A percentile compares a stretch with the other conserved stretches of the same genome.
These are phyloP conservation scores for Emericellopsis cladophorae DNA, from an alignment of 2,329 filamentous ascomycete species.

Conservation along the genomic window DNA sequence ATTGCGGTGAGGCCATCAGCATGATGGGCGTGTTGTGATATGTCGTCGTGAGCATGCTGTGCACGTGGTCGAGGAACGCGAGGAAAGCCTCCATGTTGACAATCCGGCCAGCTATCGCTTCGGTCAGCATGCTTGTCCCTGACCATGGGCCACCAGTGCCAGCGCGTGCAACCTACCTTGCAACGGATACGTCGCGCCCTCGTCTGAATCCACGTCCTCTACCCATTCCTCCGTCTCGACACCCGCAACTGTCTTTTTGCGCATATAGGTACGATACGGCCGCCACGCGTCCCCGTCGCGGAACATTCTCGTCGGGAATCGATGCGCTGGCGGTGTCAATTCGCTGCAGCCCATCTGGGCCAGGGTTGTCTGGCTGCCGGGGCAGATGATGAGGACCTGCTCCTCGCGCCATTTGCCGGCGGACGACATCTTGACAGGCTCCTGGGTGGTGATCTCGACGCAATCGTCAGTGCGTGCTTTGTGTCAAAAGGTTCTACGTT, in stretches of 20 bases:
- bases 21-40: constrained; percentile 95
- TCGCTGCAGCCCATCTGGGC: constrained; percentile 84
- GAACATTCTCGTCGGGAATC: constrained; percentile 91
- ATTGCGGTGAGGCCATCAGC: constrained; percentile 78
- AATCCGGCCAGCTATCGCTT: constrained; percentile 56
- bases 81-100: constrained; percentile 88
- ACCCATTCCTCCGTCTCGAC: constrained; percentile 58
- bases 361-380: constrained; percentile 79
- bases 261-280: constrained; percentile 66
- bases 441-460: neutral
- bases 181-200: constrained; percentile 85
- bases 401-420: constrained; percentile 51
- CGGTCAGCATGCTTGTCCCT: constrained; percentile 4
- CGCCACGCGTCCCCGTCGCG: constrained; percentile 65
- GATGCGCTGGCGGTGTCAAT: constrained; percentile 78
- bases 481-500: too few species aligned
- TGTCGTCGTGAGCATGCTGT: constrained; percentile 76
- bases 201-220: constrained; percentile 76
- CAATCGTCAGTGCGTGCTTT: too few species aligned
- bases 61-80: constrained; percentile 83
- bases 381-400: constrained; percentile 59
- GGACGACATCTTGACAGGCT: constrained; percentile 32
- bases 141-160: neutral
- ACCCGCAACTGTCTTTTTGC: constrained; percentile 37
- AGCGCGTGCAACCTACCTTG: constrained; percentile 27